Evolutionary conservation across 148 eudicot species (phyloP).

Genomic region (Camellia granthamiana): DNA sequence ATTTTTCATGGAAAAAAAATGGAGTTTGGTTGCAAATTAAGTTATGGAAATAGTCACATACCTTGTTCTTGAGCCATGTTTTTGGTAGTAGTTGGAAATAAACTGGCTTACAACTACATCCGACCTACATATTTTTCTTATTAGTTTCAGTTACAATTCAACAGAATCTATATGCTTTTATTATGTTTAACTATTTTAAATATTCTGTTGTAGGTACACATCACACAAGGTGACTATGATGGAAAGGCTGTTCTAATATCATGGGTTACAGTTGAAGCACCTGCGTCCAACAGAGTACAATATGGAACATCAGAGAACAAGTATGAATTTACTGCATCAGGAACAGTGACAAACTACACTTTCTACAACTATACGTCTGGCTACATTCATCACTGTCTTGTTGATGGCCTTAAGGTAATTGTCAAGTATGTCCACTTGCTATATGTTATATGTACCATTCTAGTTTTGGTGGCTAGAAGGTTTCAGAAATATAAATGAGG

Average conservation of each 20-base stretch:
- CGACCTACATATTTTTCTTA: not conserved
- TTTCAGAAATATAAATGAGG: too few species aligned
- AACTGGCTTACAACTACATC: not conserved
- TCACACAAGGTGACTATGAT: slow-evolving; percentile 97
- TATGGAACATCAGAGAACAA: slow-evolving; percentile 72
- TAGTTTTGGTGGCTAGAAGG: too few species aligned
- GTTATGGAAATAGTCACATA: not conserved
- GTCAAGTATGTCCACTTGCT: too few species aligned
- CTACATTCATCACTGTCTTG: slow-evolving; percentile 76
- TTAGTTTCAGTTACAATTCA: not conserved
- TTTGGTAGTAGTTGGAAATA: not conserved
- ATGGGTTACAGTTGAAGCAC: slow-evolving; percentile 89
- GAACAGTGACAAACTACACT: slow-evolving; percentile 65
- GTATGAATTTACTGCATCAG: slow-evolving; percentile 55
- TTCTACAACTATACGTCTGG: slow-evolving; percentile 82
- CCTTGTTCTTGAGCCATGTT: not conserved
- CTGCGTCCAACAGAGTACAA: slow-evolving; percentile 66
- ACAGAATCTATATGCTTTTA: not conserved
- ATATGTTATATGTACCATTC: too few species aligned
- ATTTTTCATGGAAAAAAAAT: not conserved
- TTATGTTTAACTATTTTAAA: not conserved
- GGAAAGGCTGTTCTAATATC: slow-evolving; percentile 88
- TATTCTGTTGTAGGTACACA: slow-evolving; percentile 58
- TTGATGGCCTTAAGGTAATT: slow-evolving; percentile 74
- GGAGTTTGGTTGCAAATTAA: not conserved